These are phyloP conservation scores for Chaetomiaceae sp. DNA, from an alignment of 2,329 filamentous ascomycete species.

Conservation along the genomic window DNA sequence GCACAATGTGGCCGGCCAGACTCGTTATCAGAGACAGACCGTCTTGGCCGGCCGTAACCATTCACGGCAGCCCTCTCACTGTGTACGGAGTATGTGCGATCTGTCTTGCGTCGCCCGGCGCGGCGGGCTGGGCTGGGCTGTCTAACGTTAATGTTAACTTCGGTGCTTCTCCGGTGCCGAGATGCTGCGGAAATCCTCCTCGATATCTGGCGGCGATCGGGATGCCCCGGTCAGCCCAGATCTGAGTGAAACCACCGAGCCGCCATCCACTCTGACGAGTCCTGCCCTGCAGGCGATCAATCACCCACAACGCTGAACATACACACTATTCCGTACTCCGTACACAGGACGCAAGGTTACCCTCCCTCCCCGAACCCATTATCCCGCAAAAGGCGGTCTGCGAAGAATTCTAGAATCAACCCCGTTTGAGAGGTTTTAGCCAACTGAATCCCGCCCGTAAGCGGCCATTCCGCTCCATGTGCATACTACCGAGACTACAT, in stretches of 20 bases:
- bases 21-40: slow-evolving; percentile 7
- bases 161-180: slow-evolving; percentile 15
- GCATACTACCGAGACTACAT: too few relatives aligned
- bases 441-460: slow-evolving; percentile 5
- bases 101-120: too few relatives aligned
- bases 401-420: slow-evolving; percentile 17
- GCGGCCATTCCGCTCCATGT: too few relatives aligned
- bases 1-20: slow-evolving; percentile 13
- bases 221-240: neutral
- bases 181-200: neutral
- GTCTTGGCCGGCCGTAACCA: too few relatives aligned
- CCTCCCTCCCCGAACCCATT: neutral
- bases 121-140: too few relatives aligned
- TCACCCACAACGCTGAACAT: too few relatives aligned
- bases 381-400: slow-evolving; percentile 25
- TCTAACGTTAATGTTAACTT: slow-evolving; percentile 1
- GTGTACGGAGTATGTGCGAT: too few relatives aligned
- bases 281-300: slow-evolving; percentile 6
- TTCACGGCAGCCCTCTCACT: neutral
- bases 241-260: neutral
- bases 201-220: neutral
- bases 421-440: neutral
- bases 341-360: too few relatives aligned
- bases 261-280: neutral
- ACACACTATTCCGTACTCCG: too few relatives aligned